phyloP scores from a whole-genome alignment of 108 stramenopile species.

The Nannochloropsis oceanica region DNA sequence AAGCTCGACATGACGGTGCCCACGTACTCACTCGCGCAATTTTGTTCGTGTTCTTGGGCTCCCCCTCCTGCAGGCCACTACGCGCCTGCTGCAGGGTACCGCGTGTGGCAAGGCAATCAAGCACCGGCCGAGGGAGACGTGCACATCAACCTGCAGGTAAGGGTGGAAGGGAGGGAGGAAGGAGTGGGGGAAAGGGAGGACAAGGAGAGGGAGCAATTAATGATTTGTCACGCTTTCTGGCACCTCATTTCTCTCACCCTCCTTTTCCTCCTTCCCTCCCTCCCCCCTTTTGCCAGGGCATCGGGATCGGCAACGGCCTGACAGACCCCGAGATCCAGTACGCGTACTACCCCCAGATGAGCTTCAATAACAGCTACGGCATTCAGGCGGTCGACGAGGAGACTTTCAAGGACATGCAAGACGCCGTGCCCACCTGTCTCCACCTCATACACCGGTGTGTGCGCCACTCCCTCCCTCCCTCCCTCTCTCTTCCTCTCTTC shows the following conservation, averaged over 20 bases:
- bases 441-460: constrained; percentile 56
- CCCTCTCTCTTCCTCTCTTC: too few species aligned
- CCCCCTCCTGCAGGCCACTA: constrained; percentile 52
- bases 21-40: too few species aligned
- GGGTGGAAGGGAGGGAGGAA: constrained; percentile 28
- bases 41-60: background rate
- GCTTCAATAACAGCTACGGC: constrained; percentile 69
- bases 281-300: constrained; percentile 26
- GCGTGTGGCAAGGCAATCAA: constrained; percentile 52
- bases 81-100: constrained; percentile 67
- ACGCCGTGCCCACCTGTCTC: constrained; percentile 53
- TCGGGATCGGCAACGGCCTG: constrained; percentile 88
- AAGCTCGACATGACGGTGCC: background rate
- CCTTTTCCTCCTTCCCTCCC: background rate
- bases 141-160: background rate
- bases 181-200: too few species aligned
- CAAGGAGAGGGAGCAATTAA: too few species aligned
- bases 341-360: constrained; percentile 74
- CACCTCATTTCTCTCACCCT: background rate
- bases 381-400: constrained; percentile 60
- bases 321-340: constrained; percentile 81
- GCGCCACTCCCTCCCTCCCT: background rate
- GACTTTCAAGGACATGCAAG: constrained; percentile 28
- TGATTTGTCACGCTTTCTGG: too few species aligned
- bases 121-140: background rate